These are phyloP conservation scores for Verticillium tricorpus DNA, from an alignment of 2,329 filamentous ascomycete species.

Conservation along the genomic window DNA sequence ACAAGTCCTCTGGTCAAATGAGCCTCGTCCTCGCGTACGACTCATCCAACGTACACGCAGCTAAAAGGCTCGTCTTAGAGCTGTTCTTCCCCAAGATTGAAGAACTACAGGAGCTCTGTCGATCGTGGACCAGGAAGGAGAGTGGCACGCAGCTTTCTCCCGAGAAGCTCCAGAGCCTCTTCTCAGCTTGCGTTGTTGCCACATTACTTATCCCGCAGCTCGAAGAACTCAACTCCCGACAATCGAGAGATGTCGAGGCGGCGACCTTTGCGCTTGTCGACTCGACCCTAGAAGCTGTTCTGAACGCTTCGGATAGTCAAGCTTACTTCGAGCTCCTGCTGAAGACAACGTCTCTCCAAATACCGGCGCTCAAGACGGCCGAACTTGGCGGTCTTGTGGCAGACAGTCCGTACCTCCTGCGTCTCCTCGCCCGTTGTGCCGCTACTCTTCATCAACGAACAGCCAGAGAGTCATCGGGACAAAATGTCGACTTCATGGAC, in stretches of 20 bases:
- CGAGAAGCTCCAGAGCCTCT: constrained; percentile 48
- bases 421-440: constrained; percentile 36
- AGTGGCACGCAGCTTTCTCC: constrained; percentile 44
- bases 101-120: constrained; percentile 41
- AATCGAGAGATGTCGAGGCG: constrained; percentile 44
- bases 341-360: constrained; percentile 35
- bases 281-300: constrained; percentile 32
- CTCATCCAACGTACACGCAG: constrained; percentile 33
- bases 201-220: constrained; percentile 44
- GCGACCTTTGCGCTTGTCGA: constrained; percentile 36
- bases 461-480: constrained; percentile 24
- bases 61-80: constrained; percentile 49
- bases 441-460: constrained; percentile 24
- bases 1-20: neutral
- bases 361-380: constrained; percentile 37
- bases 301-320: constrained; percentile 39
- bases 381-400: constrained; percentile 32
- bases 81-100: constrained; percentile 49
- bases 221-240: constrained; percentile 38
- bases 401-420: constrained; percentile 35
- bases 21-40: constrained; percentile 22
- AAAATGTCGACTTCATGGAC: constrained; percentile 56
- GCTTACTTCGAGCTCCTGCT: constrained; percentile 43
- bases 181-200: constrained; percentile 42
- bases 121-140: constrained; percentile 44